Evolutionary conservation across 148 eudicot species (phyloP).

Genomic region (Camellia sinensis): DNA sequence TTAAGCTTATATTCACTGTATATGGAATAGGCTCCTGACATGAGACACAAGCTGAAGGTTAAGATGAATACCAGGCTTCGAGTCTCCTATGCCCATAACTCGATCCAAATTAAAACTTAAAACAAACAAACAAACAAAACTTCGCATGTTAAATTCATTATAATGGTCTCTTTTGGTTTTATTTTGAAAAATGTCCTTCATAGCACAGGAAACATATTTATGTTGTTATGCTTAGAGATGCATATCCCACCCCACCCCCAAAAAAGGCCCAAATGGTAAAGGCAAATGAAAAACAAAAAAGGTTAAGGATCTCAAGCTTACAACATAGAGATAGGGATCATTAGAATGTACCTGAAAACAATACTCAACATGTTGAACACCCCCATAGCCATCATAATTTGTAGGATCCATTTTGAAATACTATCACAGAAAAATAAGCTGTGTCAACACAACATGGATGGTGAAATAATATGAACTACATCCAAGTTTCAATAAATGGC

Average conservation of each 20-base stretch:
- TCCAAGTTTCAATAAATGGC: conserved; percentile 2
- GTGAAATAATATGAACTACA: neutral
- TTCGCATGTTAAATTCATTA: neutral
- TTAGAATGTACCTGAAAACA: conserved; percentile 73
- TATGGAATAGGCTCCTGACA: neutral
- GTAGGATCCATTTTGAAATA: conserved; percentile 88
- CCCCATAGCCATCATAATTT: conserved; percentile 67
- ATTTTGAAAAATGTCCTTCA: too few species aligned
- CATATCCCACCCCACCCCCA: neutral
- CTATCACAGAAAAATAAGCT: conserved; percentile 32
- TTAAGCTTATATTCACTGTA: neutral
- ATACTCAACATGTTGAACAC: conserved; percentile 80
- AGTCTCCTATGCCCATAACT: neutral
- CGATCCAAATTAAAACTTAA: neutral
- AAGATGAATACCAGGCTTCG: neutral
- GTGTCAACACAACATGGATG: conserved; percentile 9
- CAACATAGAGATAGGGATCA: neutral
- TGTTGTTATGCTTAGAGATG: too few species aligned
- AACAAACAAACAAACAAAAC: neutral
- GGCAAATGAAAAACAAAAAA: neutral
- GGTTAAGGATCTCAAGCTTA: neutral
- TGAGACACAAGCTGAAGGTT: neutral
- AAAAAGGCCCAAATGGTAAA: neutral
- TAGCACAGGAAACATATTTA: too few species aligned
- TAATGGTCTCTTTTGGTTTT: neutral